Conservation (phyloP, 257 asterid genomes). For the Solanum gandarillasii region DNA sequence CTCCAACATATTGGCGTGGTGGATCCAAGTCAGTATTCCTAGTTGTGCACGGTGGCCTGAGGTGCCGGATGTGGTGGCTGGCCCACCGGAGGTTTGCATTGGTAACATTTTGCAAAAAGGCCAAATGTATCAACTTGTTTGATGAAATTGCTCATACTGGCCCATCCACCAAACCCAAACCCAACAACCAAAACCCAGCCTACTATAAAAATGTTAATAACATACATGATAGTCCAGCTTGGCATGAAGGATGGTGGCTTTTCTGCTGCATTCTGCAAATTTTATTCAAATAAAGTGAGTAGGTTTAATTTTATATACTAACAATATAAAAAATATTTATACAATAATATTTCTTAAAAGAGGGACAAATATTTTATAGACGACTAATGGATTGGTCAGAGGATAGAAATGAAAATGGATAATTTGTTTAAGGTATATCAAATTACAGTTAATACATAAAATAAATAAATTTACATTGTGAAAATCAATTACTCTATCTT, state of each 20-base stretch:
- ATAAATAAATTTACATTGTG: too few species aligned
- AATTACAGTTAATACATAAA: not conserved
- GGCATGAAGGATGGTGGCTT: slow-evolving; percentile 76
- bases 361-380: too few species aligned
- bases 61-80: slow-evolving; percentile 14
- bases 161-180: slow-evolving; percentile 98
- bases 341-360: too few species aligned
- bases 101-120: slow-evolving; percentile 87
- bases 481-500: too few species aligned
- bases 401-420: not conserved
- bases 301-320: not conserved
- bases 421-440: not conserved
- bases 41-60: slow-evolving; percentile 34
- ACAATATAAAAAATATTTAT: not conserved
- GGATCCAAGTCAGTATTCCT: not conserved
- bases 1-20: not conserved
- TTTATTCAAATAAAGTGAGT: not conserved
- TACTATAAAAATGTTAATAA: slow-evolving; percentile 51
- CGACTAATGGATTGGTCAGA: not conserved
- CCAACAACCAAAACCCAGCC: slow-evolving; percentile 68
- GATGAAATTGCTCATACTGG: slow-evolving; percentile 75
- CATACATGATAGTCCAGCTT: slow-evolving; percentile 80
- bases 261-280: slow-evolving; percentile 82
- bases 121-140: slow-evolving; percentile 78
- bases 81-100: slow-evolving; percentile 36